Evolutionary conservation across 2,329 filamentous ascomycete species (phyloP).

Genomic region (Allantophomopsis cytisporea): DNA sequence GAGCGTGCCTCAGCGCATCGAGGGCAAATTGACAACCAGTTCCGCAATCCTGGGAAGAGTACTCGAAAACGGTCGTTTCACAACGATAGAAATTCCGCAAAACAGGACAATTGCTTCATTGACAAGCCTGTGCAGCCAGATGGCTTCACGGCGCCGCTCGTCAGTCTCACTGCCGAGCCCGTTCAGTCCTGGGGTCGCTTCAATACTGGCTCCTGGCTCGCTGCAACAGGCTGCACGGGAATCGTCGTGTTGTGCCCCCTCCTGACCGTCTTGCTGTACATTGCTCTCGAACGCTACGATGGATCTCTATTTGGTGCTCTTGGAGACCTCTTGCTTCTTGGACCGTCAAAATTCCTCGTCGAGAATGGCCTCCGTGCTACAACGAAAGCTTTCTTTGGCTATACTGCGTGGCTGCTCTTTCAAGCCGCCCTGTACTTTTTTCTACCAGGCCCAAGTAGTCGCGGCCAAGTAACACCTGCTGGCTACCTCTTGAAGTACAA

Average conservation of each 20-base stretch:
- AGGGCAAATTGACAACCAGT: no score
- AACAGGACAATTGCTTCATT: no score
- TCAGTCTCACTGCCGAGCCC: no score
- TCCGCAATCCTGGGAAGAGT: no score
- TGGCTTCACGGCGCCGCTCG: no score
- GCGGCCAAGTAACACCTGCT: constrained; percentile 27
- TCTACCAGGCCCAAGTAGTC: constrained; percentile 17
- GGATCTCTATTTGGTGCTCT: constrained; percentile 9
- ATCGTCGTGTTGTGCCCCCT: constrained; percentile 13
- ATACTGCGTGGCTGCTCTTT: constrained; percentile 19
- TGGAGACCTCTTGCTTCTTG: constrained; percentile 4
- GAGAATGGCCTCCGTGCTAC: constrained; percentile 9
- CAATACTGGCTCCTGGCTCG: constrained; percentile 11
- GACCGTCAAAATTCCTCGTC: constrained; percentile 6
- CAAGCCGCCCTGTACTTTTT: constrained; percentile 19
- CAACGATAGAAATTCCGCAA: no score
- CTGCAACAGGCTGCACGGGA: constrained; percentile 9
- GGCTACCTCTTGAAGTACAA: constrained; percentile 26
- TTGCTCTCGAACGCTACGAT: constrained; percentile 11
- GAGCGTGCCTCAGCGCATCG: no score
- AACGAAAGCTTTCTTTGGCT: constrained; percentile 8
- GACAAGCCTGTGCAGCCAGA: no score
- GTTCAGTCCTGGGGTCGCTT: constrained; percentile 8
- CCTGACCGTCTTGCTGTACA: constrained; percentile 9
- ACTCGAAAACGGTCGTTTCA: no score